Evolutionary conservation across 2,329 filamentous ascomycete species (phyloP).

Genomic region (Chaetothyriales sp.): DNA sequence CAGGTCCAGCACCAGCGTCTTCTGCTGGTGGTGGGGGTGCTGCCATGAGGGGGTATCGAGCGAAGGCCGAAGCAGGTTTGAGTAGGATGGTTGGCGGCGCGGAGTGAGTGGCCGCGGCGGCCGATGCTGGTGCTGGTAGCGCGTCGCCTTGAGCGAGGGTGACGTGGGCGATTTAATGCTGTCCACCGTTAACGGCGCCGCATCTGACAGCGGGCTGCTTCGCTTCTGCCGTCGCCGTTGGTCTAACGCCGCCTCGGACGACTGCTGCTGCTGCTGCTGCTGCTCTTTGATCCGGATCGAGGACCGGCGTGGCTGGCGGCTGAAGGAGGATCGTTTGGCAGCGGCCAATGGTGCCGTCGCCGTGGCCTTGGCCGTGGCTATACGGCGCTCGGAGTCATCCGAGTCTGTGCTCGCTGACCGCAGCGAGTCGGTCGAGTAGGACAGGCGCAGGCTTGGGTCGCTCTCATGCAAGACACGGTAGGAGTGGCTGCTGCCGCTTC

Average conservation of each 20-base stretch:
- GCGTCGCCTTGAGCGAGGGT: slow-evolving; percentile 56
- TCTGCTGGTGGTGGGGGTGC: slow-evolving; percentile 49
- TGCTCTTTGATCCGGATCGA: slow-evolving; percentile 17
- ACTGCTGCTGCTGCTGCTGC: slow-evolving; percentile 9
- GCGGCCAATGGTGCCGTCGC: background rate
- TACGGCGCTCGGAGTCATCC: slow-evolving; percentile 4
- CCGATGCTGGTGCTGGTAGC: slow-evolving; percentile 77
- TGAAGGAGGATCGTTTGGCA: slow-evolving; percentile 3
- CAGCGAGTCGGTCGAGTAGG: slow-evolving; percentile 16
- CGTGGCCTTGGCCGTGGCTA: slow-evolving; percentile 4
- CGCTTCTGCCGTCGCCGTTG: slow-evolving; percentile 37
- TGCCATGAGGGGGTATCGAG: slow-evolving; percentile 24
- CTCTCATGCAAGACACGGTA: slow-evolving; percentile 9
- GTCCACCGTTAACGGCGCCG: slow-evolving; percentile 49
- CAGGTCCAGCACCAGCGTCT: slow-evolving; percentile 87
- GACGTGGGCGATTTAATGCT: slow-evolving; percentile 90
- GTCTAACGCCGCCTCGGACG: slow-evolving; percentile 28
- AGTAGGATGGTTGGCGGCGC: slow-evolving; percentile 74
- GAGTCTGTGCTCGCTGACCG: slow-evolving; percentile 10
- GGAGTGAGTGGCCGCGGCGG: slow-evolving; percentile 84
- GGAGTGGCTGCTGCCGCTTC: background rate
- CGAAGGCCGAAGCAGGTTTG: slow-evolving; percentile 40
- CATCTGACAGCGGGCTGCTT: slow-evolving; percentile 19
- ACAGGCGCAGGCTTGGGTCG: slow-evolving; percentile 10
- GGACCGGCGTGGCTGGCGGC: slow-evolving; percentile 10